Base-by-base conservation (phyloP, 208 protist species). In the Strigomonas culicis region DNA sequence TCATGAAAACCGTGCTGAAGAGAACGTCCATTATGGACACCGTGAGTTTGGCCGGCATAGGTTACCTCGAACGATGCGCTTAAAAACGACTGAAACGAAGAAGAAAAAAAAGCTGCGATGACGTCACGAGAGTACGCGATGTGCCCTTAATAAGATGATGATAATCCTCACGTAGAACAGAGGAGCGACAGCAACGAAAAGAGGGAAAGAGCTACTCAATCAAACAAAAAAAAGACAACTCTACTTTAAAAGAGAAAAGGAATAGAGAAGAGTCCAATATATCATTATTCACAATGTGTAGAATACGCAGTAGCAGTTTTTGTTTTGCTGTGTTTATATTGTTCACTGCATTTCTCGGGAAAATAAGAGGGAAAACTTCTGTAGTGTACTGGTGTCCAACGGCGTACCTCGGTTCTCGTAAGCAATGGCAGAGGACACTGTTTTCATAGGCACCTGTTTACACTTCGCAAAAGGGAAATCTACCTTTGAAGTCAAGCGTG, bases 1-100 rank as follows among this genome's bases (percentile, higher is more conserved):
- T 86, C 27, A 80, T 72, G 25, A 88, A 30, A 24, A 80, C 8
- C 22, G 74, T 79, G n/a, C 59, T 61, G 22, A 86, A 75, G 4
- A 88, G 22, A n/a, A 50, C 57, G 15, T 68, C 70, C 24, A 53
- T 17, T 7, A 44, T 31, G n/a, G 31, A 83, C 30, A 70, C 71
- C 19, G 61, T 41, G 75, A 88, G 84, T 69, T 27, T 62, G 59
- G 22, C 4, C 17, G 53, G 1, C 15, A 62, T 28, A 22, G 24
- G 10, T 6, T 46, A 24, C n/a, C 7, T 6, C 7, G n/a, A 60
- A 2, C 31, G 30, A 25, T 59, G 4, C 0, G 1, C 3, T 21
- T 22, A 66, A 64, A 28, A 61, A 62, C 13, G 52, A 65, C 66
- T 43, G 46, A 61, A 60, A 47, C 27, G 49, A 59, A 27, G 51